Evolutionary conservation across 108 stramenopile genomes (phyloP).

Genomic region (Skeletonema costatum): DNA sequence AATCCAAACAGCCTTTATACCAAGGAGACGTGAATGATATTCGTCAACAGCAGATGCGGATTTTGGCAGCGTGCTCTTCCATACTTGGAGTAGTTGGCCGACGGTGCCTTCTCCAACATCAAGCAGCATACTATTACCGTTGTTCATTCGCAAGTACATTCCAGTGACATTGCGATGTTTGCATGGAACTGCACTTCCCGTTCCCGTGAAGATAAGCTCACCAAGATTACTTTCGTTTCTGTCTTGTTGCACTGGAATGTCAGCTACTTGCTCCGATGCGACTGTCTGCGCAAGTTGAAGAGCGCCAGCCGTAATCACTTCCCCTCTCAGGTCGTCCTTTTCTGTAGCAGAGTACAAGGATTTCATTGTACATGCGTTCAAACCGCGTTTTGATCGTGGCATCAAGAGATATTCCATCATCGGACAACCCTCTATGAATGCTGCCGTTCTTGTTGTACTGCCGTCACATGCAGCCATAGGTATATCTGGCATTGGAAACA

Average conservation of each 20-base stretch:
- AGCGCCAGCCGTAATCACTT: slow-evolving; percentile 35
- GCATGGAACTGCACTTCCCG: slow-evolving; percentile 96
- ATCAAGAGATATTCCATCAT: slow-evolving; percentile 71
- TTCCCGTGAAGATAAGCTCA: slow-evolving; percentile 93
- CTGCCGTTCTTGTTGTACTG: slow-evolving; percentile 1
- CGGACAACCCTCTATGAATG: slow-evolving; percentile 44
- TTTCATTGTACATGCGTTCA: slow-evolving; percentile 27
- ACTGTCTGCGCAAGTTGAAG: slow-evolving; percentile 19
- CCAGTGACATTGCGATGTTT: slow-evolving; percentile 98
- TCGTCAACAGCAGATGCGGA: slow-evolving; percentile 24
- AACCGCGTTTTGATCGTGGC: slow-evolving; percentile 55
- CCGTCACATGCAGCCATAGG: neutral
- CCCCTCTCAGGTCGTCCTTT: slow-evolving; percentile 5
- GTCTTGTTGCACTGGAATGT: neutral
- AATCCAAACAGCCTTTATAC: slow-evolving; percentile 93
- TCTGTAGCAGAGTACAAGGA: slow-evolving; percentile 27
- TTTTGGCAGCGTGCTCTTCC: slow-evolving; percentile 29
- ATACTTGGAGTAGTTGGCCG: slow-evolving; percentile 88
- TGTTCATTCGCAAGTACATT: slow-evolving; percentile 69
- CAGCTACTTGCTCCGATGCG: neutral
- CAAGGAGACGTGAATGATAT: slow-evolving; percentile 37
- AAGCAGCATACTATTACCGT: slow-evolving; percentile 75
- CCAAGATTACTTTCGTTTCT: slow-evolving; percentile 16
- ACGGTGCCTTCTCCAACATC: slow-evolving; percentile 96
- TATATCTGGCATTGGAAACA: slow-evolving; percentile 51